Percentiles rank a stretch among this genome's conserved stretches.
Evolutionary conservation across 2,329 filamentous ascomycete species (phyloP).

Genomic region (Orbilia quercus): DNA sequence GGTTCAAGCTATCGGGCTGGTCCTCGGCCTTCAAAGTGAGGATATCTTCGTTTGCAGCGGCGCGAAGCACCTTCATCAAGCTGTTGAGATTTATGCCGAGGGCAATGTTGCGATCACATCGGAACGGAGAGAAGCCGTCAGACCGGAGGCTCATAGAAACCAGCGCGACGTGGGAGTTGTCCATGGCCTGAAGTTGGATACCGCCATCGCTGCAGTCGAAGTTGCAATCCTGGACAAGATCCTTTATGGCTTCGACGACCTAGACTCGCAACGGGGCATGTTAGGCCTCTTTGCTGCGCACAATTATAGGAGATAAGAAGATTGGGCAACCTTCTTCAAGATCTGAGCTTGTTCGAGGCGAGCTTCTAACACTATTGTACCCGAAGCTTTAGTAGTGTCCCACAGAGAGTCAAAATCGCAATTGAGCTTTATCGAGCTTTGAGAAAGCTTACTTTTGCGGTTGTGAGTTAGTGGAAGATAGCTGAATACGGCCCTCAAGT

Average conservation of each 20-base stretch:
- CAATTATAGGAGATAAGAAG: not conserved
- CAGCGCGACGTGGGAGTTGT: conserved; percentile 98
- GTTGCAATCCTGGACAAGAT: conserved; percentile 99
- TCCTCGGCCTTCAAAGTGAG: conserved; percentile 98
- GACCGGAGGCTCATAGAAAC: conserved; percentile 99
- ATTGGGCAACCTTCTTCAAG: conserved; percentile 83
- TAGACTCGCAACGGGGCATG: conserved; percentile 62
- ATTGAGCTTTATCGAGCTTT: conserved; percentile 18
- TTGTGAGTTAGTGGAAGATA: conserved; percentile 12
- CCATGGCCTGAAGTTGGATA: conserved; percentile 98
- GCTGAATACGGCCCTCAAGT: not conserved
- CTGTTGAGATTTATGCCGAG: conserved; percentile 97
- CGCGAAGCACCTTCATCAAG: conserved; percentile 95
- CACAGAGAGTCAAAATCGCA: not conserved
- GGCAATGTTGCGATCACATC: conserved; percentile 98
- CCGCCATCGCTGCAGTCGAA: conserved; percentile 99
- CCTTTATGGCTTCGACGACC: conserved; percentile 99
- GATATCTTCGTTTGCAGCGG: conserved; percentile 92
- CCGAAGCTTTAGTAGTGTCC: conserved; percentile 21
- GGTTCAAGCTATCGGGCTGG: conserved; percentile 91
- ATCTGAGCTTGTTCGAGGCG: conserved; percentile 91
- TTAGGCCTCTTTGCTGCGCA: not conserved
- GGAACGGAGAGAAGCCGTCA: conserved; percentile 92
- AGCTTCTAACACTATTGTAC: conserved; percentile 86
- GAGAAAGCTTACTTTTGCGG: conserved; percentile 48